These are phyloP conservation scores for Quercus alba DNA, from an alignment of 306 rosid species.

Conservation along the genomic window DNA sequence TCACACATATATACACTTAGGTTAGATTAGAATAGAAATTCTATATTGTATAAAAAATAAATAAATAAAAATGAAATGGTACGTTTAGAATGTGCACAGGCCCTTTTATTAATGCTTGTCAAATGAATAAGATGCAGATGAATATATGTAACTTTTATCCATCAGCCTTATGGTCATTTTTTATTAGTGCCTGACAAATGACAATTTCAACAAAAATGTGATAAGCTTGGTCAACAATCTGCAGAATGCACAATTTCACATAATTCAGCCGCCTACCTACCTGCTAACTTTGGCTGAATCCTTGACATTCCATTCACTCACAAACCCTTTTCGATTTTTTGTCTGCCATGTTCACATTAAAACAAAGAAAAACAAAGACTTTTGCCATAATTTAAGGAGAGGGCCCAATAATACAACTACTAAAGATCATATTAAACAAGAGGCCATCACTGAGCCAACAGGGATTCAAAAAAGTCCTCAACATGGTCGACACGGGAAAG, in stretches of 20 bases:
- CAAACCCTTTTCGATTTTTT: slow-evolving; percentile 4
- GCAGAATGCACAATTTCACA: slow-evolving; percentile 15
- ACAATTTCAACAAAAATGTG: background rate
- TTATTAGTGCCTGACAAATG: background rate
- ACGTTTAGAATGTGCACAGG: background rate
- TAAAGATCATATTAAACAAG: slow-evolving; percentile 8
- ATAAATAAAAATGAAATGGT: too few species aligned
- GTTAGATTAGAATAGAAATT: too few species aligned
- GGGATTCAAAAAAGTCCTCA: slow-evolving; percentile 32
- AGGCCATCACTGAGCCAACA: slow-evolving; percentile 24
- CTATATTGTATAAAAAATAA: too few species aligned
- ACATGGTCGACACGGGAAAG: slow-evolving; percentile 32
- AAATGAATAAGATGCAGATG: background rate
- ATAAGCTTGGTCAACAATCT: slow-evolving; percentile 15
- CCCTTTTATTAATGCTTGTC: background rate
- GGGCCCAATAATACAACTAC: slow-evolving; percentile 25
- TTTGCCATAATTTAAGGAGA: slow-evolving; percentile 29
- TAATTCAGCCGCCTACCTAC: background rate
- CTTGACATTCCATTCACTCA: slow-evolving; percentile 1
- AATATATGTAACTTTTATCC: background rate
- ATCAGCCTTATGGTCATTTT: background rate
- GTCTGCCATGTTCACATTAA: slow-evolving; percentile 38
- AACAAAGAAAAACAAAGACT: slow-evolving; percentile 23
- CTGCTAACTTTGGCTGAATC: background rate
- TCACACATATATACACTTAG: too few species aligned